phyloP scores from a whole-genome alignment of 805 yeast genomes.

The Cyberlindnera mycetangii region DNA sequence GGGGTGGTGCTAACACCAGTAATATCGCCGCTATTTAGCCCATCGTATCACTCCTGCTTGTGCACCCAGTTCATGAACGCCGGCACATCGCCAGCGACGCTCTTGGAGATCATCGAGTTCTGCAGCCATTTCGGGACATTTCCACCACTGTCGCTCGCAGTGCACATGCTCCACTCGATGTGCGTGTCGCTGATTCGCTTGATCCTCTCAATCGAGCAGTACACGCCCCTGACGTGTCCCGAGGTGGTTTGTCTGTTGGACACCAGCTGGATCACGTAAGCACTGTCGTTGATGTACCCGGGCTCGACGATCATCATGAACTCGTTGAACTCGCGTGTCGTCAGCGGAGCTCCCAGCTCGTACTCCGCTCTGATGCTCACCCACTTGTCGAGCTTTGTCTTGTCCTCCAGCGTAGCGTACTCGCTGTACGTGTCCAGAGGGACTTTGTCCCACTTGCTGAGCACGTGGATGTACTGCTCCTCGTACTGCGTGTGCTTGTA shows the following conservation, averaged over 20 bases:
- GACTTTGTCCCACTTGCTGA: slow-evolving; percentile 27
- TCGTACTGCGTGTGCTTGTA: slow-evolving; percentile 33
- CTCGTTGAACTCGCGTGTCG: slow-evolving; percentile 37
- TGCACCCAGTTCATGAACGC: slow-evolving; percentile 30
- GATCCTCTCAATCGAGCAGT: slow-evolving; percentile 35
- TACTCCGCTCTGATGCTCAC: slow-evolving; percentile 33
- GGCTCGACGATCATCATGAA: slow-evolving; percentile 31
- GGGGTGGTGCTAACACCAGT: too few relatives aligned
- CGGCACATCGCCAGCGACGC: slow-evolving; percentile 39
- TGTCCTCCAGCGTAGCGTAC: slow-evolving; percentile 10
- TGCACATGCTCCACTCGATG: slow-evolving; percentile 37
- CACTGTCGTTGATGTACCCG: slow-evolving; percentile 24
- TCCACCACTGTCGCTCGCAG: slow-evolving; percentile 40
- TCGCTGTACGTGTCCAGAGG: slow-evolving; percentile 23
- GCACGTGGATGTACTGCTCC: slow-evolving; percentile 33
- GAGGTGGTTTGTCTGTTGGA: slow-evolving; percentile 26
- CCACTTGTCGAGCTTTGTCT: slow-evolving; percentile 24
- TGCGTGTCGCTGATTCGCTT: slow-evolving; percentile 17
- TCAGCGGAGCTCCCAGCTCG: slow-evolving; percentile 35
- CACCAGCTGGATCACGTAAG: slow-evolving; percentile 34
- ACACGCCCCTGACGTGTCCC: slow-evolving; percentile 31
- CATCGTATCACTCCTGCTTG: slow-evolving; percentile 1
- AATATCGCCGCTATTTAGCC: not conserved
- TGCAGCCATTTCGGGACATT: slow-evolving; percentile 39
- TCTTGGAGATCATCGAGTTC: slow-evolving; percentile 36